These are phyloP conservation scores for Pleodorina starrii DNA, from an alignment of 139 green algal genomes.

Conservation along the genomic window DNA sequence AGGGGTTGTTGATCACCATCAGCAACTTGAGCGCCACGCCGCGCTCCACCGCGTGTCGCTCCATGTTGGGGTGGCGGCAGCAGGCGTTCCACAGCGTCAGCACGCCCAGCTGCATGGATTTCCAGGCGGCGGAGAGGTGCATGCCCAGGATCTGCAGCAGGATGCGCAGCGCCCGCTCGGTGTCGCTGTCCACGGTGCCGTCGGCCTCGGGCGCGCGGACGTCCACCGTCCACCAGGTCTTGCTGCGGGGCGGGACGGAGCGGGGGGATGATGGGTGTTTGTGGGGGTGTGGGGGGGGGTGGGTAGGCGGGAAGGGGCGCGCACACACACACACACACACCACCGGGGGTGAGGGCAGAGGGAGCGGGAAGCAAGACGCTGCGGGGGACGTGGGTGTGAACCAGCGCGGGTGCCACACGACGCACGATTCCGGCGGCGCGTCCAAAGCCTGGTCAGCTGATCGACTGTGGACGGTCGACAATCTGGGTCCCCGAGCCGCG, in stretches of 20 bases:
- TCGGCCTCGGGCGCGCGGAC: slow-evolving; percentile 62
- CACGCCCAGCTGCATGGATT: slow-evolving; percentile 64
- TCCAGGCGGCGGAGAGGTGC: slow-evolving; percentile 55
- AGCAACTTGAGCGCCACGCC: slow-evolving; percentile 55
- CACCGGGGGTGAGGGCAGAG: too few relatives aligned
- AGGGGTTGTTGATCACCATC: slow-evolving; percentile 40
- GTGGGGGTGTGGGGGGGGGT: too few relatives aligned
- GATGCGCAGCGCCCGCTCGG: slow-evolving; percentile 73
- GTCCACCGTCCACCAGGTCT: slow-evolving; percentile 80
- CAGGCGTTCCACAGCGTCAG: slow-evolving; percentile 74
- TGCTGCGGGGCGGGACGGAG: slow-evolving; percentile 20
- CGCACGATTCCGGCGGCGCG: too few relatives aligned
- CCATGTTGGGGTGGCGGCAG: slow-evolving; percentile 63
- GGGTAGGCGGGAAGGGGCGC: too few relatives aligned
- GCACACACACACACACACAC: too few relatives aligned
- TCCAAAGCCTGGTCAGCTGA: too few relatives aligned
- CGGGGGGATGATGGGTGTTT: too few relatives aligned
- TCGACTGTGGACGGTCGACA: too few relatives aligned
- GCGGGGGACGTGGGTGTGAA: too few relatives aligned
- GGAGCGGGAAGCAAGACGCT: too few relatives aligned
- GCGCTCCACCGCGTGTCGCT: slow-evolving; percentile 68
- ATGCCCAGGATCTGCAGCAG: slow-evolving; percentile 63
- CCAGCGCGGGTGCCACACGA: too few relatives aligned
- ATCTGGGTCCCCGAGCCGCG: too few relatives aligned
- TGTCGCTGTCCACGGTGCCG: slow-evolving; percentile 49